These are phyloP conservation scores for Coniophora puteana DNA, from an alignment of 1,284 basidiomycete species.

Conservation along the genomic window DNA sequence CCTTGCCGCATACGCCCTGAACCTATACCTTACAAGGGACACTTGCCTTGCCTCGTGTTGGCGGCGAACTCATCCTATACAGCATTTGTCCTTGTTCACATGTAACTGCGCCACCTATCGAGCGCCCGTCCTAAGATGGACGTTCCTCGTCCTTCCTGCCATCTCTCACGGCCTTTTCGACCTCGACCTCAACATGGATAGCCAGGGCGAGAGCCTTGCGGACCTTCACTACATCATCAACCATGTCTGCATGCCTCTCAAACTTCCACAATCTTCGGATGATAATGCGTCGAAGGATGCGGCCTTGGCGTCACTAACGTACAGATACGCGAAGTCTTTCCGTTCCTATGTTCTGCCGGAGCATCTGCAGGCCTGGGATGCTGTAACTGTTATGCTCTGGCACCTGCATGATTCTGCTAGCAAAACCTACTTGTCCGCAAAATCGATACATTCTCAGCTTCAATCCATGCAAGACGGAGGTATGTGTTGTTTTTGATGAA, in stretches of 20 bases:
- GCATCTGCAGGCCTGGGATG: constrained; percentile 15
- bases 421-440: constrained; percentile 4
- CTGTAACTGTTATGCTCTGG: constrained; percentile 20
- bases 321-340: constrained; percentile 1
- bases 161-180: no score
- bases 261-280: constrained; percentile 19
- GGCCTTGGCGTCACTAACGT: constrained; percentile 9
- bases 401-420: constrained; percentile 9
- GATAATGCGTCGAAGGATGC: constrained; percentile 9
- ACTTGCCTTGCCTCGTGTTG: no score
- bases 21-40: no score
- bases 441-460: constrained; percentile 10
- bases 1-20: no score
- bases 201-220: no score
- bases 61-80: no score
- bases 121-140: no score
- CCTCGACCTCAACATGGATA: no score
- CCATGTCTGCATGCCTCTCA: constrained; percentile 19
- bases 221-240: constrained; percentile 15
- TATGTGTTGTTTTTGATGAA: not conserved
- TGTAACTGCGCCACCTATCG: no score
- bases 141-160: no score
- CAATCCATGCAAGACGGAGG: constrained; percentile 14
- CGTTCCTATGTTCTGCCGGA: not conserved
- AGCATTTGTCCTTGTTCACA: no score